These are phyloP conservation scores for Collybia mongolica DNA, from an alignment of 768 basidiomycete species.

Conservation along the genomic window DNA sequence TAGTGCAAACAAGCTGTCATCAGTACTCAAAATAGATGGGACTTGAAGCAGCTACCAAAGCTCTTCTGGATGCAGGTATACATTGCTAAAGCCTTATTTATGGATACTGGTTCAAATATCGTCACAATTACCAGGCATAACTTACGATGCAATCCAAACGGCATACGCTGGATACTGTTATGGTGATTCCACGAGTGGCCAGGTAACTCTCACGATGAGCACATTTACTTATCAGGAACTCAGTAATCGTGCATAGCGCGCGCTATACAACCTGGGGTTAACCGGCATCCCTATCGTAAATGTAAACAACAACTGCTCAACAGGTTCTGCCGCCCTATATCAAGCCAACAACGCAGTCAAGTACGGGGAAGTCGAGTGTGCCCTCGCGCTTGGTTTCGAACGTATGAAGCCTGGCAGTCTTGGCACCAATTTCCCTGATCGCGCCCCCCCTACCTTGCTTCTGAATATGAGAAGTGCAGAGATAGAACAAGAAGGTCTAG, in stretches of 20 bases:
- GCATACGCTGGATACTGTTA: constrained; percentile 81
- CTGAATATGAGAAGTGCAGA: constrained; percentile 42
- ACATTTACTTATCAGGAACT: not conserved
- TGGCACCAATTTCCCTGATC: constrained; percentile 60
- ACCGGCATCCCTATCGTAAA: constrained; percentile 84
- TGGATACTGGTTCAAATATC: not conserved
- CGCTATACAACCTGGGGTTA: constrained; percentile 80
- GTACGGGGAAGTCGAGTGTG: constrained; percentile 68
- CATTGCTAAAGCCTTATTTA: constrained; percentile 5
- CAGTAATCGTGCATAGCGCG: constrained; percentile 42
- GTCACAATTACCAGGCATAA: constrained; percentile 54
- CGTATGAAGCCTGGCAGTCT: constrained; percentile 79
- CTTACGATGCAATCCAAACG: constrained; percentile 71
- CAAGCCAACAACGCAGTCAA: constrained; percentile 72
- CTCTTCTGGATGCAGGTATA: constrained; percentile 77
- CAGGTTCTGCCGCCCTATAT: constrained; percentile 76
- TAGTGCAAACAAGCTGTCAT: not conserved
- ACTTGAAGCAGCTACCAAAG: constrained; percentile 84
- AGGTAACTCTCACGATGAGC: constrained; percentile 37
- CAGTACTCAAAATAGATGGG: constrained; percentile 60
- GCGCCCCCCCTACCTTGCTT: constrained; percentile 45
- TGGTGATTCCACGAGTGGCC: constrained; percentile 77
- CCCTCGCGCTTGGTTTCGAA: constrained; percentile 84
- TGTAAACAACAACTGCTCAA: constrained; percentile 87
- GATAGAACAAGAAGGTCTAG: constrained; percentile 48